Evolutionary conservation across 805 yeast species (phyloP), one percentile per base, ranked within the genome.

Genomic region (Pachysolen tannophilus): DNA sequence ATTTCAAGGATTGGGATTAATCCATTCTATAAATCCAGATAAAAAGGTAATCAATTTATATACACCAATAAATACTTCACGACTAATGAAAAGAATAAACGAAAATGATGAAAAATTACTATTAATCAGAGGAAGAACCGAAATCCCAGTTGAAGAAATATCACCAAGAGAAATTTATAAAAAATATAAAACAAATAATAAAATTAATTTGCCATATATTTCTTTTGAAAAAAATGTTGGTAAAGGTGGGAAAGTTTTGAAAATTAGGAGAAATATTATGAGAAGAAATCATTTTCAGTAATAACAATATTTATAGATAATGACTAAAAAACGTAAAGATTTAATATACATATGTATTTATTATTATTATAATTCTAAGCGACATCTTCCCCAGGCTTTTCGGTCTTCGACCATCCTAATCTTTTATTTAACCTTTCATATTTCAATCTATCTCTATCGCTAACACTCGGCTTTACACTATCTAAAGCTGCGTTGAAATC

Each of bases 391-490:
- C 20, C 8, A n/a, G 40, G 40, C 7, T 16, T 15, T 25, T 40
- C 52, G 11, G 61, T 47, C 35, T 49, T 56, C 34, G 74, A 75
- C 87, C 86, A 79, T 0, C 87, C 90, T 73, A 85, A 68, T 42
- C 78, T 68, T 52, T 72, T 79, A 45, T 80, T 82, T 49, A 86
- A 60, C 43, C 68, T 64, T 39, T 84, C 92, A 52, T 88, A 88
- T 50, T 79, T 82, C 28, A 63, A 47, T 42, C 96, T 70, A 50
- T 88, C 97, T 42, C 65, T 69, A 50, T 86, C 97, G 45, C 87
- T 78, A 5, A 90, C 98, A 53, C 94, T 82, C 1, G 97, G 97
- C 43, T 81, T 79, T 14, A 92, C 85, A 42, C 75, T 75, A 21
- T 63, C 61, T 40, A 92, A 68, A 0, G 97, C 97, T 8, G 45